These are phyloP conservation scores for Trichoderma sp. DNA, from an alignment of 2,329 filamentous ascomycete genomes.

Conservation along the genomic window DNA sequence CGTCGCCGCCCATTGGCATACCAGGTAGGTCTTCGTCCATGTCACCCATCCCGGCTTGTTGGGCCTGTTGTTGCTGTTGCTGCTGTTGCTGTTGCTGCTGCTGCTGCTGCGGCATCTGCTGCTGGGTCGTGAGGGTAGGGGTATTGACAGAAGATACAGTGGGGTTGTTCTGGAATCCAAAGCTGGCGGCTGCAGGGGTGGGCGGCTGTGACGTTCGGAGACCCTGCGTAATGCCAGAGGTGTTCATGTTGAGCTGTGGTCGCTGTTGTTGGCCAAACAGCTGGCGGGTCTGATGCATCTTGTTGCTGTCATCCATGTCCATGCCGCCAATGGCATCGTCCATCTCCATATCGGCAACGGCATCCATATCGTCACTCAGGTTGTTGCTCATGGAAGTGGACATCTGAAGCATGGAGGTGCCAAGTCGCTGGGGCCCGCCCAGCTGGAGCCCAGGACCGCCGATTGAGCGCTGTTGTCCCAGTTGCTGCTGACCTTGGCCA, in stretches of 20 bases:
- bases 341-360: conserved; percentile 95
- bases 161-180: conserved; percentile 86
- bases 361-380: conserved; percentile 69
- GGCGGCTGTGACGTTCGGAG: conserved; percentile 83
- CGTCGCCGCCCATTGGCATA: conserved; percentile 60
- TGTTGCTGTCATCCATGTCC: conserved; percentile 63
- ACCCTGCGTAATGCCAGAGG: conserved; percentile 73
- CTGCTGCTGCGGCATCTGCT: conserved; percentile 58
- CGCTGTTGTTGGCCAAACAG: conserved; percentile 65
- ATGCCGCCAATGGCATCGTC: conserved; percentile 74
- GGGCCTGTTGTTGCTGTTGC: conserved; percentile 64
- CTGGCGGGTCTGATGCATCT: conserved; percentile 70
- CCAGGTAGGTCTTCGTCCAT: conserved; percentile 73
- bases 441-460: conserved; percentile 43
- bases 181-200: conserved; percentile 76
- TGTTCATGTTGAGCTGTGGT: conserved; percentile 78
- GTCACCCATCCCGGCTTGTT: conserved; percentile 51
- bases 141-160: conserved; percentile 98
- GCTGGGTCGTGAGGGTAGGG: conserved; percentile 81
- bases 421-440: conserved; percentile 37
- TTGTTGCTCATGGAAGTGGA: conserved; percentile 46
- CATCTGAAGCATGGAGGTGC: conserved; percentile 41
- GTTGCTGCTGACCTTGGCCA: conserved; percentile 35
- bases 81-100: conserved; percentile 61
- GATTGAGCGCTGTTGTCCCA: conserved; percentile 40